phyloP scores from a whole-genome alignment of 768 basidiomycete genomes.

The Naganishia onofrii region DNA sequence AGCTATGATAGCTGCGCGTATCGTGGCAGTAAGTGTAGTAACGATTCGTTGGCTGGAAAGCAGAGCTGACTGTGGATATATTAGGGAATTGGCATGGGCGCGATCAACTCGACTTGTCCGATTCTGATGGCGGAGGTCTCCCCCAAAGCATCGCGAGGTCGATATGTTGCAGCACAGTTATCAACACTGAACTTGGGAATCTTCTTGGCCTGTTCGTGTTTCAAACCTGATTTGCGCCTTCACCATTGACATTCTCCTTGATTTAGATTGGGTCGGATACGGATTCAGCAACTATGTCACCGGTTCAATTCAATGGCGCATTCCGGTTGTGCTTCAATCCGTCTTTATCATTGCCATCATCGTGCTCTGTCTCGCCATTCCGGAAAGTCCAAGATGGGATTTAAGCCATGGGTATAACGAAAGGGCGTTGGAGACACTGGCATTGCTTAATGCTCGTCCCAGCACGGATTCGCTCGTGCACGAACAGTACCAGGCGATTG shows the following conservation, averaged over 20 bases:
- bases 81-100: conserved; percentile 34
- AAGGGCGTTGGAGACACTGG: conserved; percentile 33
- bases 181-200: conserved; percentile 28
- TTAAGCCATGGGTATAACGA: conserved; percentile 16
- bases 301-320: conserved; percentile 37
- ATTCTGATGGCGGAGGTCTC: conserved; percentile 39
- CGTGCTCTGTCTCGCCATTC: conserved; percentile 36
- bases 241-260: not conserved
- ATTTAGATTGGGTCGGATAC: conserved; percentile 40
- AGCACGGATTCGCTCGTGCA: conserved; percentile 32
- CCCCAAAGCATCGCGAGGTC: conserved; percentile 37
- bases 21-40: conserved; percentile 40
- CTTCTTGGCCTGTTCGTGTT: conserved; percentile 28
- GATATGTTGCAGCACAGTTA: conserved; percentile 26
- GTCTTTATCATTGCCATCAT: conserved; percentile 39
- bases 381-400: conserved; percentile 42
- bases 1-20: conserved; percentile 38
- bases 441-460: conserved; percentile 32
- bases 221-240: too few relatives aligned
- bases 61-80: not conserved
- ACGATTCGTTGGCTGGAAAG: not conserved
- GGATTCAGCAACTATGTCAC: conserved; percentile 35
- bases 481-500: conserved; percentile 32
- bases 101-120: conserved; percentile 42
- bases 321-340: conserved; percentile 41